phyloP scores from a whole-genome alignment of 768 basidiomycete species.

The Rhodotorula toruloides region DNA sequence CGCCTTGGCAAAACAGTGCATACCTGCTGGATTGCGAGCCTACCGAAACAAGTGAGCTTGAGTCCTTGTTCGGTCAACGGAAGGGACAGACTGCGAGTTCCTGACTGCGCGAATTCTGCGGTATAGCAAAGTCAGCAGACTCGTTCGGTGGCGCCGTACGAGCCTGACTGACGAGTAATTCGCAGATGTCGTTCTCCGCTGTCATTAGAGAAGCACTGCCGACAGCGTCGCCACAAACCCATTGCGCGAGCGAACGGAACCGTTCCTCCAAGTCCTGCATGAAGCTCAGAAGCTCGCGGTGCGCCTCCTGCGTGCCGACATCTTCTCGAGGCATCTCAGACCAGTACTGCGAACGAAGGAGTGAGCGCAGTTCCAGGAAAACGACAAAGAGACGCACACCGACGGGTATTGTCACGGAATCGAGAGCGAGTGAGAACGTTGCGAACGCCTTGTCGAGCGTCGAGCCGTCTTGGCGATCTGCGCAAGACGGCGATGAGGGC shows the following conservation, averaged over 20 bases:
- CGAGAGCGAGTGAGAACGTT: not conserved
- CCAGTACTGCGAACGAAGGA: slow-evolving; percentile 3
- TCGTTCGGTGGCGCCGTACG: too few species aligned
- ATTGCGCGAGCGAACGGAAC: not conserved
- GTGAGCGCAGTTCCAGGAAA: not conserved
- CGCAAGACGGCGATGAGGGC: too few species aligned
- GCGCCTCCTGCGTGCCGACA: not conserved
- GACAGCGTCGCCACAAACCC: too few species aligned
- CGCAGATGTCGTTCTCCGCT: too few species aligned
- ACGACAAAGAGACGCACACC: slow-evolving; percentile 2
- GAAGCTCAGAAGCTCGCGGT: not conserved
- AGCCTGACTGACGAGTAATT: too few species aligned
- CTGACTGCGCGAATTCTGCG: too few species aligned
- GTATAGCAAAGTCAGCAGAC: too few species aligned
- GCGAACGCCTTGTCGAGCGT: not conserved
- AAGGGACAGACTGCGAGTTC: too few species aligned
- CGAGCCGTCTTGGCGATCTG: not conserved
- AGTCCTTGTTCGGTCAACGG: too few species aligned
- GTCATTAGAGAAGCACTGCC: too few species aligned
- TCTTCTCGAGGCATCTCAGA: not conserved
- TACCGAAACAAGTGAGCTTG: too few species aligned
- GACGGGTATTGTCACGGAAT: slow-evolving; percentile 5
- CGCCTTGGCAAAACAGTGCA: not conserved
- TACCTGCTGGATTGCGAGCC: not conserved
- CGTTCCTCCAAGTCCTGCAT: not conserved